Evolutionary conservation across 805 yeast genomes (phyloP), one percentile per base, ranked within the genome.

Genomic region (Ogataea pignaliae): DNA sequence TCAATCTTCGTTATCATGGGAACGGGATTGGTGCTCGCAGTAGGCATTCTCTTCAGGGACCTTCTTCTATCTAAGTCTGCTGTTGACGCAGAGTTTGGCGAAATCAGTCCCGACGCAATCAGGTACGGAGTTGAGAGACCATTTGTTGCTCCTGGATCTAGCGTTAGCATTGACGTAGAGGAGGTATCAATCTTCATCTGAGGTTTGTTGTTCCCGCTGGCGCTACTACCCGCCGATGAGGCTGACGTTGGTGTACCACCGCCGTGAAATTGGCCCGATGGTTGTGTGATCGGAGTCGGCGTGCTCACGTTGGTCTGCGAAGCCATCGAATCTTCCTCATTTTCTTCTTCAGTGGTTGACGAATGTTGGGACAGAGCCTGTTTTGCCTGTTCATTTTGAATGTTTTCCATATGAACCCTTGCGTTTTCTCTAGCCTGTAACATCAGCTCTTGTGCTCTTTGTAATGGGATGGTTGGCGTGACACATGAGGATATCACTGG

Each of bases 401-500:
- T 49, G 33, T 68, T 60, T 39, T 73, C 76, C 43, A 76, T 71
- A 50, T 77, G 79, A 42, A 71, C 56, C 50, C 73, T 75, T 0
- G 85, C 81, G 50, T 79, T 87, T 56, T 84, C 93, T 57, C 95
- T 74, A 0, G 96, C 93, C 53, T 83, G 85, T 2, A 87, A 83
- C 55, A 88, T 71, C 63, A 93, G 64, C 56, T 83, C 95, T 64
- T 88, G 95, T 0, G 99, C 99, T 55, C 80, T 82, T 39, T 81
- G 78, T 50, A 93, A 69, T 10, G 96, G 82, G 9, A 93, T 89
- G 0, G 98, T 91, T n/a, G 99, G 98, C 0, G 97, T 88, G 11
- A 85, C 83, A 63, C 96, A 91, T 13, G 97, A 85, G 47, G 96
- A 85, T 10, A 90, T 83, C 2, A 88, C 93, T 1, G 99, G 97